These are phyloP conservation scores for Prunus mira DNA, from an alignment of 306 rosid genomes.

Conservation along the genomic window DNA sequence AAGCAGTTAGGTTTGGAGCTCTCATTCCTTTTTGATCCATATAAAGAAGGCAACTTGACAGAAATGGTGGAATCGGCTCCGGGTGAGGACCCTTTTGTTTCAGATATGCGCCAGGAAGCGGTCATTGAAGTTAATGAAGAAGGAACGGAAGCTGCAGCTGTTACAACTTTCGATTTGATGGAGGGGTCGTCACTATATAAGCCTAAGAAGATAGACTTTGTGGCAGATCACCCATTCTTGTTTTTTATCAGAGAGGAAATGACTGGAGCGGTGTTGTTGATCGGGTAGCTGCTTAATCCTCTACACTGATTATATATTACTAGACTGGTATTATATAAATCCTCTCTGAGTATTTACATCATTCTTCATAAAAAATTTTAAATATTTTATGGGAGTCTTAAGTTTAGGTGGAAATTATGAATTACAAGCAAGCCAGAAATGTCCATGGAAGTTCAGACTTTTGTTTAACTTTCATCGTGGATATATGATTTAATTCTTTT, in stretches of 20 bases:
- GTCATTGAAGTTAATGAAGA: conserved; percentile 29
- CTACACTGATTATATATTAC: not conserved
- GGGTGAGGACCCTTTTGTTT: not conserved
- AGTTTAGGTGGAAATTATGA: no score
- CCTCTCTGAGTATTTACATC: no score
- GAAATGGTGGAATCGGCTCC: conserved; percentile 12
- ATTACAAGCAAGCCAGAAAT: no score
- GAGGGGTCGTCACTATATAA: fast-evolving
- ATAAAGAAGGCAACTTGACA: conserved; percentile 12
- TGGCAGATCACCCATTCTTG: conserved; percentile 24
- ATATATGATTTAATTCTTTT: no score
- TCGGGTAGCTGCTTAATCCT: conserved; percentile 19
- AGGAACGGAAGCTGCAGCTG: conserved; percentile 21
- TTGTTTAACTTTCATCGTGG: no score
- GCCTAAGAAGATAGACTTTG: conserved; percentile 2
- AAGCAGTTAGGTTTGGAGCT: conserved; percentile 13
- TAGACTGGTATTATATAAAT: not conserved
- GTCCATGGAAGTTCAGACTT: no score
- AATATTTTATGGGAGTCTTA: no score
- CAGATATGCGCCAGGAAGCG: not conserved
- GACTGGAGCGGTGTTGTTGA: conserved; percentile 3
- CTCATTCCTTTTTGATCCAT: not conserved
- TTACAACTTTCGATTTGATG: not conserved
- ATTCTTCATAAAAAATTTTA: no score
- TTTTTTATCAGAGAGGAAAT: conserved; percentile 20